phyloP scores from a whole-genome alignment of 1,139 yeast species.

The Candida buenavistaensis region DNA sequence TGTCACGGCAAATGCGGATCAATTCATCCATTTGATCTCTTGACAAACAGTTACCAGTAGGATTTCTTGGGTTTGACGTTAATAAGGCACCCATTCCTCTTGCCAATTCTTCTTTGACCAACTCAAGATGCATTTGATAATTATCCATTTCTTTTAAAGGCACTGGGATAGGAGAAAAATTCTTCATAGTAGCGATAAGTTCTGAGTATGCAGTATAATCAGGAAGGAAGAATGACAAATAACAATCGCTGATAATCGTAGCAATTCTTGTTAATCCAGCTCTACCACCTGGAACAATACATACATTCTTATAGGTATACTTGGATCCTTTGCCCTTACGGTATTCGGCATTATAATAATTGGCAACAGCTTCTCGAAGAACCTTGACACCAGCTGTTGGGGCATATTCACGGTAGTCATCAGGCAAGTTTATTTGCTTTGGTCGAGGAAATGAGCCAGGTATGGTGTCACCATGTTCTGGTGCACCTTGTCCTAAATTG shows the following conservation, averaged over 20 bases:
- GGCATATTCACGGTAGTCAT: conserved; percentile 58
- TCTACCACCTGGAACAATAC: conserved; percentile 71
- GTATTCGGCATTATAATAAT: conserved; percentile 58
- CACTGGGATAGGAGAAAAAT: conserved; percentile 68
- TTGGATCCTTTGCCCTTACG: conserved; percentile 51
- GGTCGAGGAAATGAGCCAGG: conserved; percentile 66
- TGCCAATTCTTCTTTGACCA: conserved; percentile 54
- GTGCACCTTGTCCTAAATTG: conserved; percentile 71
- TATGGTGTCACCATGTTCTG: conserved; percentile 63
- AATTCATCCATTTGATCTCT: conserved; percentile 51
- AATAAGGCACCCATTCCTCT: conserved; percentile 64
- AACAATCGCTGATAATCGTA: conserved; percentile 61
- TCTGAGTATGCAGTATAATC: conserved; percentile 76
- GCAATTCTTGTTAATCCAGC: conserved; percentile 71
- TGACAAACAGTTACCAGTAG: conserved; percentile 61
- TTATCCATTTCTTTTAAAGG: conserved; percentile 62
- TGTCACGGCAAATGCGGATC: conserved; percentile 58
- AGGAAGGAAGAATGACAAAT: conserved; percentile 63
- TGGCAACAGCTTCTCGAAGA: conserved; percentile 62
- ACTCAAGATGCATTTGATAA: conserved; percentile 58
- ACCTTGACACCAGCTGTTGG: conserved; percentile 65
- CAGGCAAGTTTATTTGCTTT: conserved; percentile 49
- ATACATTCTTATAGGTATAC: conserved; percentile 65
- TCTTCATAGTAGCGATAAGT: conserved; percentile 65
- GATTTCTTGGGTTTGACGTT: conserved; percentile 68